Base-by-base conservation (phyloP, 108 stramenopile species). In the Nannochloropsis gaditana region DNA sequence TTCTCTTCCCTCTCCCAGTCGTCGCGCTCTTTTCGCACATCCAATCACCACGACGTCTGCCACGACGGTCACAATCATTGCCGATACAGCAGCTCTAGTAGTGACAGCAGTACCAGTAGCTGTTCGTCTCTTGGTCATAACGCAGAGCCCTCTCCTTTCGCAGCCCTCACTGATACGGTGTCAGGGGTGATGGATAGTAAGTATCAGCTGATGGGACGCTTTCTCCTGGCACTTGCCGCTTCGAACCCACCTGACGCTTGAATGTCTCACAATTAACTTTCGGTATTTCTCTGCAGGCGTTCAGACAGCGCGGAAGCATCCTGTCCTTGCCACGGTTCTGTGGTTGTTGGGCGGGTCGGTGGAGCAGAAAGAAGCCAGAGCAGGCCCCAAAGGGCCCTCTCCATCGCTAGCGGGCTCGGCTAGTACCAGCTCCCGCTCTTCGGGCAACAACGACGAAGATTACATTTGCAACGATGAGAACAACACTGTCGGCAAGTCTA, bases 11-110 rank as follows among this genome's bases (percentile, higher is more conserved):
- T 73, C 59, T 73, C 59, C 15, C 59, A 73, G n/a, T 73, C 6
- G 19, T 73, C n/a, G 19, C 15, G 59, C 59, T 8, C 19, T n/a
- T 73, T 73, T 73, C 19, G 59, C 4, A 15, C 59, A 31, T 31
- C 31, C 31, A 31, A 73, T 15, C 59, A 3, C 59, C n/a, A 73
- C 59, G 59, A 73, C 59, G 59, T n/a, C 59, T 73, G 59, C 59
- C 19, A 73, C 19, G 59, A 73, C 59, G 15, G 59, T n/a, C 59
- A 73, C 15, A n/a, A 73, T n/a, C 4, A n/a, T n/a, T 15, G n/a
- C n/a, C 59, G 59, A 6, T 73, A n/a, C 59, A 73, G 59, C 59
- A 73, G 59, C 59, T n/a, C 19, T n/a, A 73, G 47, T 50, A 50
- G 47, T 15, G 15, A n/a, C 59, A 73, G 5, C 4, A 73, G 59